phyloP scores from a whole-genome alignment of 352 stramenopile species.

The Pythium rhizo-oryzae region DNA sequence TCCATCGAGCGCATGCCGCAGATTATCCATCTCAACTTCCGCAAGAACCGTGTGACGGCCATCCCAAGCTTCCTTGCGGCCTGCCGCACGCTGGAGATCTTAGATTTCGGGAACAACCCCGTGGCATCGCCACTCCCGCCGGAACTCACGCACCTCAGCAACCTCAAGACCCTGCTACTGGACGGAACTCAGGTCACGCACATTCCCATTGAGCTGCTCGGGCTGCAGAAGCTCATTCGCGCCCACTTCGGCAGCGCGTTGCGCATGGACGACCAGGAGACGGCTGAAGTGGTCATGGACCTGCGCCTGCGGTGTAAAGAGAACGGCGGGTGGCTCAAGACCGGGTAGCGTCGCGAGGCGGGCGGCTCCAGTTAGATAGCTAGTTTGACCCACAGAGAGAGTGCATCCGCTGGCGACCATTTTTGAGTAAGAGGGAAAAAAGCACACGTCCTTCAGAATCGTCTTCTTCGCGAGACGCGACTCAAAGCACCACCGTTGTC shows the following conservation, averaged over 20 bases:
- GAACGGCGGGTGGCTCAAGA: slow-evolving; percentile 72
- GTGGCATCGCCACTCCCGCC: slow-evolving; percentile 45
- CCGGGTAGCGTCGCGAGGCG: slow-evolving; percentile 31
- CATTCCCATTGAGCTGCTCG: slow-evolving; percentile 71
- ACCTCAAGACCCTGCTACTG: slow-evolving; percentile 72
- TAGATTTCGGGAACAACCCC: slow-evolving; percentile 76
- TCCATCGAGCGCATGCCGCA: slow-evolving; percentile 57
- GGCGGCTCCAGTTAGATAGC: not conserved
- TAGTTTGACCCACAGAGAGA: slow-evolving; percentile 7
- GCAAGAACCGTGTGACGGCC: slow-evolving; percentile 55
- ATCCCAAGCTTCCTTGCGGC: slow-evolving; percentile 48
- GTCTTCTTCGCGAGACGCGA: not conserved
- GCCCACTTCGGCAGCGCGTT: slow-evolving; percentile 59
- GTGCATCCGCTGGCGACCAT: not conserved
- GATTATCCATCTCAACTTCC: slow-evolving; percentile 67
- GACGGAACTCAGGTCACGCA: slow-evolving; percentile 48
- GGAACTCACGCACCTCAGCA: slow-evolving; percentile 43
- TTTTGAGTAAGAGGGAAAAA: not conserved
- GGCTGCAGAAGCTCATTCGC: slow-evolving; percentile 49
- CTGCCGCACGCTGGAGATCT: slow-evolving; percentile 61
- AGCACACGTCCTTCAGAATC: not conserved
- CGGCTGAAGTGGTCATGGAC: slow-evolving; percentile 61
- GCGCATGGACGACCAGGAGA: slow-evolving; percentile 69
- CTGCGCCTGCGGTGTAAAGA: slow-evolving; percentile 48
- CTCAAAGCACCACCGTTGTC: not conserved